Evolutionary conservation across 2,329 filamentous ascomycete species (phyloP), one percentile per base, ranked within the genome.

Genomic region (Diplodia scrobiculata): DNA sequence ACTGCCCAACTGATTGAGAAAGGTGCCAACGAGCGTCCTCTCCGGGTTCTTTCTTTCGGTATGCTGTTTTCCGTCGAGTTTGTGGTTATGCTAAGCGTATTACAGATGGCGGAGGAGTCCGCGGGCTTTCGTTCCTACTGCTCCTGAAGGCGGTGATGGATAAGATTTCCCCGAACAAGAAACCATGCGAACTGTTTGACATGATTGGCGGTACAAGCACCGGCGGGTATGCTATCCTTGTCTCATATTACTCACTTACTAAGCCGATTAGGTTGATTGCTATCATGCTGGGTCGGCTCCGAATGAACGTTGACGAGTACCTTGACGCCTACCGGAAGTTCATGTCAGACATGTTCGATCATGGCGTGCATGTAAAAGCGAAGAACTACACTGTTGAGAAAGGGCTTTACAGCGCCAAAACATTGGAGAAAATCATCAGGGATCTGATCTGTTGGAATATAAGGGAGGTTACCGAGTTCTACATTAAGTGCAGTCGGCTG

Each of bases 241-340:
- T 17, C 29, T 36, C 3, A 11, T 9, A 7, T 27, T 11, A 5
- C 19, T 21, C 11, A 29, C 4, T 34, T 7, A 34, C 29, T 32
- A 32, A 6, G 29, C 29, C 29, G 5, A 9, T 1, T 14, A 58
- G 60, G 1, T 51, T 71, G 11, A 71, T 67, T 45, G 71, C 70
- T 13, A 71, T 71, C 47, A 71, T 71, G 70, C 55, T 72, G 9
- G 69, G 69, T 21, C 66, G 70, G 3, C 52, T 72, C 34, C 59
- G 68, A 45, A 69, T 72, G 70, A 52, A 51, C 3, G 63, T 72
- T 2, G 41, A 67, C 5, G 29, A 65, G n/a, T 69, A 68, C 4
- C 34, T 69, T 13, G 13, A 34, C 2, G 58, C 68, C 6, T 72
- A 70, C 51, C 36, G 68, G 11, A 41, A 62, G 3, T 66, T 69